phyloP scores from a whole-genome alignment of 164 flowering plant species.

The Cinnamomum micranthum region DNA sequence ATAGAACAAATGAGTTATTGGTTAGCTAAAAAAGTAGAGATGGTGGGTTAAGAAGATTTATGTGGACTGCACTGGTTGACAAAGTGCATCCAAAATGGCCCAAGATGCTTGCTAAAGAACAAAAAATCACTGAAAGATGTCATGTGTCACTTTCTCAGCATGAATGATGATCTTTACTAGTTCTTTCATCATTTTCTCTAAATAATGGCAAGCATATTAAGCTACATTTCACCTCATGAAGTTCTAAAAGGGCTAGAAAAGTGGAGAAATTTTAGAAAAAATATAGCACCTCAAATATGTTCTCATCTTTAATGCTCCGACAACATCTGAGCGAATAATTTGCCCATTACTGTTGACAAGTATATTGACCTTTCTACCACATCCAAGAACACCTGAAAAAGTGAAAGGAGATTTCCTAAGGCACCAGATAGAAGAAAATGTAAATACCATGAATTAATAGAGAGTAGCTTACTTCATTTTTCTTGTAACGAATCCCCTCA shows the following conservation, averaged over 20 bases:
- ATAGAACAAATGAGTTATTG: too few species aligned
- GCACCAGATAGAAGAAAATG: background rate
- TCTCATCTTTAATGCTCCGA: slow-evolving; percentile 97
- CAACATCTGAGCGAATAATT: slow-evolving; percentile 92
- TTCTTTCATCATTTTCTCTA: too few species aligned
- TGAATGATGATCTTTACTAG: too few species aligned
- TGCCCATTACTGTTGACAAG: slow-evolving; percentile 98
- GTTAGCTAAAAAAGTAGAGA: too few species aligned
- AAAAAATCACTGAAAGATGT: too few species aligned
- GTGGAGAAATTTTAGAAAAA: background rate
- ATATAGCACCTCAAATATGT: slow-evolving; percentile 77
- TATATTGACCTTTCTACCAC: slow-evolving; percentile 98
- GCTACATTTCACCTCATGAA: background rate
- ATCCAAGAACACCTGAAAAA: slow-evolving; percentile 85
- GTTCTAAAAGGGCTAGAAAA: background rate
- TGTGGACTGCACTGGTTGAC: too few species aligned
- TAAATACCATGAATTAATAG: background rate
- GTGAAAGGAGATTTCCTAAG: slow-evolving; percentile 4
- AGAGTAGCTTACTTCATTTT: slow-evolving; percentile 69
- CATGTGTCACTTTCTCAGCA: too few species aligned
- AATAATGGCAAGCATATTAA: background rate
- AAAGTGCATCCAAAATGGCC: too few species aligned
- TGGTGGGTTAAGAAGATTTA: too few species aligned
- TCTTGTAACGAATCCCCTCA: slow-evolving; percentile 96
- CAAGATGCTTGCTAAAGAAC: too few species aligned